Base-by-base conservation (phyloP, 805 yeast genomes). In the Sugiyamaella marilandica region DNA sequence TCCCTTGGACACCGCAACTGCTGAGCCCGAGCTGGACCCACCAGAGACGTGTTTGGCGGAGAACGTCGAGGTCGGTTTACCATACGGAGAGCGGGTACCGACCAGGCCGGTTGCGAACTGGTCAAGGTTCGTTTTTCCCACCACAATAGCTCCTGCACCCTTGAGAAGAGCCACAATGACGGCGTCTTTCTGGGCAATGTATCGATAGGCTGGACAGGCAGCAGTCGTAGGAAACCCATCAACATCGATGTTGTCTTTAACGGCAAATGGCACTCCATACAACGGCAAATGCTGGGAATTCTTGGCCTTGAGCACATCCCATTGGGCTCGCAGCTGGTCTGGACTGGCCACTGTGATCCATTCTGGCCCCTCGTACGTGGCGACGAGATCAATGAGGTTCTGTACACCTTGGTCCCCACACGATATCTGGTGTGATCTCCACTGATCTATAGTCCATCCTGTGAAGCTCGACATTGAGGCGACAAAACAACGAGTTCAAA, bases 71-170 rank as follows among this genome's bases (percentile, higher is more conserved):
- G 89, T 82, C 4, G 96, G 86, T 60, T 83, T 79, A 10, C 99
- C 99, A 66, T 92, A 92, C 1, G 99, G 98, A 5, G 96, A 87
- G 64, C 99, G 79, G 32, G 89, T 84, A 43, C 99, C 99, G 1
- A 92, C 98, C 54, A 92, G 76, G 36, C 99, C 99, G 2, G 99
- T 94, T 10, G 98, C 98, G 71, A 92, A 92, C 70, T 92, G 99
- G 68, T 92, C 99, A 68, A 92, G 74, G 69, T 92, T 92, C 51
- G 98, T 94, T 69, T 92, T 92, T 55, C 98, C 98, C 46, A 92
- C 75, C 39, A 92, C 79, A 52, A 92, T 87, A 45, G 98, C 98
- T 65, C 99, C 99, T 35, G 88, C 85, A n/a, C 75, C 78, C 68
- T 88, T 81, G 61, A 94, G 75, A n/a, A 83, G 70, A 9, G 72